Conservation (phyloP, 2,329 filamentous ascomycete genomes). For the Sporothrix euskadiensis region DNA sequence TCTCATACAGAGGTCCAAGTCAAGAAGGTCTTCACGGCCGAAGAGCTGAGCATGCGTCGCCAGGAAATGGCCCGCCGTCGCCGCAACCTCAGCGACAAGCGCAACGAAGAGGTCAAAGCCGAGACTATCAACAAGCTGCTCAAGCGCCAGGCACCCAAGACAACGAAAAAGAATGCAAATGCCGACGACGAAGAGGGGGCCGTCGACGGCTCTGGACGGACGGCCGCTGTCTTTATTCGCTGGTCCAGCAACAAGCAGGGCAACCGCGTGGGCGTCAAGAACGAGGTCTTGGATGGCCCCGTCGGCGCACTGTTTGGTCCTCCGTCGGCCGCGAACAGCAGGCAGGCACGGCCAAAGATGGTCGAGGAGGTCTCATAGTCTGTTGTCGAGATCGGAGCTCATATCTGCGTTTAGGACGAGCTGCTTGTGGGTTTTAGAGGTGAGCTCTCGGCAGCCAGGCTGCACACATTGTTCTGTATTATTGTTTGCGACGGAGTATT, state of each 20-base stretch:
- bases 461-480: neutral
- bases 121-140: constrained; percentile 89
- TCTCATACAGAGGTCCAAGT: constrained; percentile 57
- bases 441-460: too few species aligned
- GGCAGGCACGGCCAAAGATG: constrained; percentile 49
- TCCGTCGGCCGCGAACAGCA: constrained; percentile 31
- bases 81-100: constrained; percentile 64
- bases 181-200: constrained; percentile 51
- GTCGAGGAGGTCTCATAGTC: constrained; percentile 53
- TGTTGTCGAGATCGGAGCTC: neutral
- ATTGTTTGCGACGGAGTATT: neutral
- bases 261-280: constrained; percentile 63
- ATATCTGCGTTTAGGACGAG: neutral
- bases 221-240: constrained; percentile 62
- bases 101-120: constrained; percentile 70
- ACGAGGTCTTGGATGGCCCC: constrained; percentile 66
- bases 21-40: constrained; percentile 62
- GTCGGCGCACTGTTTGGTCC: constrained; percentile 59
- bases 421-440: too few species aligned
- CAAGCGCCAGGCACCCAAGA: constrained; percentile 81
- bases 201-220: constrained; percentile 40
- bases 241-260: constrained; percentile 71
- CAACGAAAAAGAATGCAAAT: constrained; percentile 54
- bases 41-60: constrained; percentile 62
- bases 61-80: constrained; percentile 63